phyloP scores from a whole-genome alignment of 78 protist genomes.

The Andalucia godoyi region DNA sequence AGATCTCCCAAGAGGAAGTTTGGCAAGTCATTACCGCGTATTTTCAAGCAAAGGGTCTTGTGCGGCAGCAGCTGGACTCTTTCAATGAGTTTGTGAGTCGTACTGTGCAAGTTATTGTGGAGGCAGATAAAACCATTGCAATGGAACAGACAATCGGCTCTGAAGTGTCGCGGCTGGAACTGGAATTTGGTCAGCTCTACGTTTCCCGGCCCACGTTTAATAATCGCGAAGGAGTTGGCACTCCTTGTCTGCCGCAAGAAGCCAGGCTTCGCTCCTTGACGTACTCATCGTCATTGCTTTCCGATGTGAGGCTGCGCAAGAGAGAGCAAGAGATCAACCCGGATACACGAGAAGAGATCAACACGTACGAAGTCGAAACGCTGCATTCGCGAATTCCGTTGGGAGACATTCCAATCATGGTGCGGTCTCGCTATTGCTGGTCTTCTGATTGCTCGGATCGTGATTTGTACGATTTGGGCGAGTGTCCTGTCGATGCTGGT shows the following conservation, averaged over 20 bases:
- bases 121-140: constrained; percentile 62
- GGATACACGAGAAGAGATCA: not conserved
- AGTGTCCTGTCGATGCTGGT: constrained; percentile 96
- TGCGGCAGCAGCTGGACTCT: constrained; percentile 96
- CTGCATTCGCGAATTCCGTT: constrained; percentile 1
- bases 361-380: constrained; percentile 1
- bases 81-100: constrained; percentile 80
- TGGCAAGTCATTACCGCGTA: constrained; percentile 86
- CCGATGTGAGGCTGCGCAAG: not conserved
- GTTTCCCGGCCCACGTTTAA: not conserved
- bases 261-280: constrained; percentile 93
- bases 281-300: constrained; percentile 2
- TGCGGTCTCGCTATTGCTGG: constrained; percentile 81
- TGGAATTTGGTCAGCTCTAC: constrained; percentile 33
- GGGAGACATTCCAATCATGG: constrained; percentile 95
- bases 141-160: too few relatives aligned
- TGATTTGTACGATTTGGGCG: constrained; percentile 63
- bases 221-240: too few relatives aligned
- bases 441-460: constrained; percentile 14
- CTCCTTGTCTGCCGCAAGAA: constrained; percentile 89
- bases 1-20: constrained; percentile 65
- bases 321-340: not conserved
- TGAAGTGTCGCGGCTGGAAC: too few relatives aligned
- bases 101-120: constrained; percentile 81
- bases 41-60: constrained; percentile 90